These are phyloP conservation scores for Curvularia eragrostidis DNA, from an alignment of 2,329 filamentous ascomycete species.

Conservation along the genomic window DNA sequence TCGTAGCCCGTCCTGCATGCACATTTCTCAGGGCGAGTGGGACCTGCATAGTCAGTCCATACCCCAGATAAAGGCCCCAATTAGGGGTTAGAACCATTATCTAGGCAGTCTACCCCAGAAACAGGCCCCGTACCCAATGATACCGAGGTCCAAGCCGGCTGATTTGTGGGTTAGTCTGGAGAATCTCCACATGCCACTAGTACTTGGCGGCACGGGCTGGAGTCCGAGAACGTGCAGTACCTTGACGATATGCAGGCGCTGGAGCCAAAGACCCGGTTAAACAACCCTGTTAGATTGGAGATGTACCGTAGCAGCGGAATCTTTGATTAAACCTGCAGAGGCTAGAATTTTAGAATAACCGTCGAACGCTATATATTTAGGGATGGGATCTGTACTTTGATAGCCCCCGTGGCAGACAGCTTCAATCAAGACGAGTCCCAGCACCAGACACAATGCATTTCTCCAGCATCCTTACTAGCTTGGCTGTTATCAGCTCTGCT, in stretches of 20 bases:
- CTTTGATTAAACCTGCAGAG: slow-evolving; percentile 17
- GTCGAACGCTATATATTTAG: slow-evolving; percentile 24
- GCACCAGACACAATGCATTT: slow-evolving; percentile 33
- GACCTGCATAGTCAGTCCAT: slow-evolving; percentile 25
- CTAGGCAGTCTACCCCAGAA: slow-evolving; percentile 20
- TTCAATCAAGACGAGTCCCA: not conserved
- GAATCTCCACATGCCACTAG: slow-evolving; percentile 16
- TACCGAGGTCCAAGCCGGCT: slow-evolving; percentile 34
- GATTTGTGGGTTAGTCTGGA: slow-evolving; percentile 29
- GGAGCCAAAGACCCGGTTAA: slow-evolving; percentile 30
- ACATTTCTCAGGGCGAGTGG: slow-evolving; percentile 11
- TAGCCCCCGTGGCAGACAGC: slow-evolving; percentile 15
- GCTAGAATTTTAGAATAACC: slow-evolving; percentile 31
- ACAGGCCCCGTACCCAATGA: slow-evolving; percentile 12
- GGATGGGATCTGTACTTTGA: not conserved
- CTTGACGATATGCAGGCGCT: slow-evolving; percentile 10
- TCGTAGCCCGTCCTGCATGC: not conserved
- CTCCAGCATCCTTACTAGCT: slow-evolving; percentile 31
- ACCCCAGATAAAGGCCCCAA: slow-evolving; percentile 21
- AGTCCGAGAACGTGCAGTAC: slow-evolving; percentile 6
- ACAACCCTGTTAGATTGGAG: slow-evolving; percentile 10
- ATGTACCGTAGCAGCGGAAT: slow-evolving; percentile 21
- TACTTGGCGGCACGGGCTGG: slow-evolving; percentile 10
- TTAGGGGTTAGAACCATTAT: slow-evolving; percentile 14
- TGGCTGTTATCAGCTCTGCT: slow-evolving; percentile 33